Conservation (phyloP, 2,329 filamentous ascomycete genomes). For the Diaporthe citri region DNA sequence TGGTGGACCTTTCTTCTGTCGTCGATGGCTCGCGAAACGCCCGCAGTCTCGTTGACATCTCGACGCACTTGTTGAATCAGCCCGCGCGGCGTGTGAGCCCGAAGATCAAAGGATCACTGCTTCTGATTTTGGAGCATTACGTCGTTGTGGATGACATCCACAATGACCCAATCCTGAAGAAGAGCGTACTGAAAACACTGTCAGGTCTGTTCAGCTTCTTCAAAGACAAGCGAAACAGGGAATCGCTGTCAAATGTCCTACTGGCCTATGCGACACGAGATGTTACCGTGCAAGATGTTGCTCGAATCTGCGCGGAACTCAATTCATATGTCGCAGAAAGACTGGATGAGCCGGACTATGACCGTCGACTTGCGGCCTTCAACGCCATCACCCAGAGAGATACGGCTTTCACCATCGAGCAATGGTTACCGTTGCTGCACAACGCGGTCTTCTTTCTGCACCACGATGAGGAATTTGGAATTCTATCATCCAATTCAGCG, state of each 20-base stretch:
- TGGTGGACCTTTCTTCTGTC: conserved; percentile 81
- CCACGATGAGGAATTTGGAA: conserved; percentile 88
- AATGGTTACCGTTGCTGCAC: conserved; percentile 90
- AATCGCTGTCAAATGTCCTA: conserved; percentile 80
- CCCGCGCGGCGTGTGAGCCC: conserved; percentile 87
- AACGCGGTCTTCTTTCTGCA: conserved; percentile 91
- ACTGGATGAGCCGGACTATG: conserved; percentile 90
- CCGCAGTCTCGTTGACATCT: conserved; percentile 82
- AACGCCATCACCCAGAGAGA: conserved; percentile 76
- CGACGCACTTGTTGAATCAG: conserved; percentile 84
- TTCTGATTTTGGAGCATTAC: conserved; percentile 86
- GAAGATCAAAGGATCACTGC: conserved; percentile 83
- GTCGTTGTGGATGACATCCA: conserved; percentile 73
- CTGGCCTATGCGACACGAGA: conserved; percentile 77
- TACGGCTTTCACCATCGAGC: conserved; percentile 70
- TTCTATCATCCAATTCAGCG: conserved; percentile 83
- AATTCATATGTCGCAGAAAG: conserved; percentile 82
- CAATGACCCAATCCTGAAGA: conserved; percentile 68
- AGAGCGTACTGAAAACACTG: conserved; percentile 78
- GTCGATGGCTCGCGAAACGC: conserved; percentile 78
- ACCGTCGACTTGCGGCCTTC: conserved; percentile 83
- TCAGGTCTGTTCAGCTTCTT: conserved; percentile 92
- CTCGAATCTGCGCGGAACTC: conserved; percentile 79
- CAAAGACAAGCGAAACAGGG: conserved; percentile 82
- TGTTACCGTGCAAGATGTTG: conserved; percentile 70